These are phyloP conservation scores for Saccharomycopsis guyanensis DNA, from an alignment of 805 yeast genomes.

Conservation along the genomic window DNA sequence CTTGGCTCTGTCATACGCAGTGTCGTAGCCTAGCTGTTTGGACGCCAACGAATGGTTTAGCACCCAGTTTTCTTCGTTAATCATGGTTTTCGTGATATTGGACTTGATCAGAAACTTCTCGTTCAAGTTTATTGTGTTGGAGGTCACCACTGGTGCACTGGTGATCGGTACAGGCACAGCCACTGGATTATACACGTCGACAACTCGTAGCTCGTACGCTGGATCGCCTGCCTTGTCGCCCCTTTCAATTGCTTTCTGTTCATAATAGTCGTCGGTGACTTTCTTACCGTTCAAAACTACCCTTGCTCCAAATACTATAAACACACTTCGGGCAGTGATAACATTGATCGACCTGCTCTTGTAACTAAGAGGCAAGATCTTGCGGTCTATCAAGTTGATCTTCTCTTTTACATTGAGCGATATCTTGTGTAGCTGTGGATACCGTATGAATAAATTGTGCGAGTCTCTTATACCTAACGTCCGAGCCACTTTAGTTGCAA, in stretches of 20 bases:
- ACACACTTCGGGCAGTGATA: constrained; percentile 85
- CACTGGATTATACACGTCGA: neutral
- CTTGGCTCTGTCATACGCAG: constrained; percentile 50
- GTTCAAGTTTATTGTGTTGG: constrained; percentile 27
- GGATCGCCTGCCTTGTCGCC: constrained; percentile 26
- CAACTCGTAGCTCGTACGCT: constrained; percentile 3
- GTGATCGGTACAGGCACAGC: constrained; percentile 29
- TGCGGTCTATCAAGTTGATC: constrained; percentile 71
- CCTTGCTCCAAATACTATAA: constrained; percentile 71
- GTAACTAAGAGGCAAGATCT: constrained; percentile 79
- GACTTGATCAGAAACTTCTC: constrained; percentile 16
- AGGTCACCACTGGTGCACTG: constrained; percentile 27
- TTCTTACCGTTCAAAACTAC: constrained; percentile 74
- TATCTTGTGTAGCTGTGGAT: constrained; percentile 63
- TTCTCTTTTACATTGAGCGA: constrained; percentile 72
- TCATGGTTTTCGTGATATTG: constrained; percentile 16
- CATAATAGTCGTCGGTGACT: constrained; percentile 85
- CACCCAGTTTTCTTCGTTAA: constrained; percentile 70
- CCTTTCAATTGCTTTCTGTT: constrained; percentile 35
- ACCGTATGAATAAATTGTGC: constrained; percentile 66
- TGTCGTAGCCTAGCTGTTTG: constrained; percentile 57
- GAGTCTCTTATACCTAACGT: constrained; percentile 85
- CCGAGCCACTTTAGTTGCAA: constrained; percentile 94
- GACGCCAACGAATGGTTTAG: constrained; percentile 77
- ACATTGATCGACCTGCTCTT: constrained; percentile 85